Evolutionary conservation across 805 yeast genomes (phyloP).

Genomic region (Blastobotrys parvus): DNA sequence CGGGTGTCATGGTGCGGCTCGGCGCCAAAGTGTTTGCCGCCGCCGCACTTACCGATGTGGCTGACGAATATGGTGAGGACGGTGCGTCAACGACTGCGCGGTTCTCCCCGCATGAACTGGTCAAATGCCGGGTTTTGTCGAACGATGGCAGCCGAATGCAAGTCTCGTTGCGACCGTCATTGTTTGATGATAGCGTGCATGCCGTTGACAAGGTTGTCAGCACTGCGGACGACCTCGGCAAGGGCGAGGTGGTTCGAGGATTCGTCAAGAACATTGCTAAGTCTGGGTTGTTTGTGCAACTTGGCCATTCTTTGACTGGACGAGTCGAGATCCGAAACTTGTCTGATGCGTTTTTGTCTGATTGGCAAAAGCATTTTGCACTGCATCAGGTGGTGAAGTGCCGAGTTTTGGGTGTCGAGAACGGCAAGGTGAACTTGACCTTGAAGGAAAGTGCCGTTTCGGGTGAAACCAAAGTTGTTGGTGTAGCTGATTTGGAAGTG

Average conservation of each 20-base stretch:
- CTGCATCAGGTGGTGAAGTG: slow-evolving; percentile 69
- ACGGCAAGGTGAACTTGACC: slow-evolving; percentile 62
- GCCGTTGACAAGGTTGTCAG: slow-evolving; percentile 46
- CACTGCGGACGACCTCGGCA: slow-evolving; percentile 44
- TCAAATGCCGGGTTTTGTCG: slow-evolving; percentile 31
- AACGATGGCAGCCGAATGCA: slow-evolving; percentile 42
- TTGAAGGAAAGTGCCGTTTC: slow-evolving; percentile 72
- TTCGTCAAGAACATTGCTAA: slow-evolving; percentile 66
- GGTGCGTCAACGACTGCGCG: slow-evolving; percentile 2
- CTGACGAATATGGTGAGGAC: slow-evolving; percentile 18
- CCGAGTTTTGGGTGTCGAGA: slow-evolving; percentile 46
- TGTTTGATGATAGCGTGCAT: slow-evolving; percentile 28
- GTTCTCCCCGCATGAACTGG: slow-evolving; percentile 16
- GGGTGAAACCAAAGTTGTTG: slow-evolving; percentile 34
- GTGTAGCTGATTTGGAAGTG: slow-evolving; percentile 51
- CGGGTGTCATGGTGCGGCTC: slow-evolving; percentile 16
- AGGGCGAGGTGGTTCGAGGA: slow-evolving; percentile 76
- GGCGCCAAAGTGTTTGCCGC: slow-evolving; percentile 26
- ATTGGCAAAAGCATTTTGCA: slow-evolving; percentile 76
- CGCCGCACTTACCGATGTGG: slow-evolving; percentile 14
- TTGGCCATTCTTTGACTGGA: slow-evolving; percentile 65
- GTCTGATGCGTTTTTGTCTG: slow-evolving; percentile 72
- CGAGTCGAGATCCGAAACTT: slow-evolving; percentile 74
- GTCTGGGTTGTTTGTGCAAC: slow-evolving; percentile 65
- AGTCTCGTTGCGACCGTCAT: slow-evolving; percentile 51